These are phyloP conservation scores for Gnomoniopsis smithogilvyi DNA, from an alignment of 2,329 filamentous ascomycete genomes.

Conservation along the genomic window DNA sequence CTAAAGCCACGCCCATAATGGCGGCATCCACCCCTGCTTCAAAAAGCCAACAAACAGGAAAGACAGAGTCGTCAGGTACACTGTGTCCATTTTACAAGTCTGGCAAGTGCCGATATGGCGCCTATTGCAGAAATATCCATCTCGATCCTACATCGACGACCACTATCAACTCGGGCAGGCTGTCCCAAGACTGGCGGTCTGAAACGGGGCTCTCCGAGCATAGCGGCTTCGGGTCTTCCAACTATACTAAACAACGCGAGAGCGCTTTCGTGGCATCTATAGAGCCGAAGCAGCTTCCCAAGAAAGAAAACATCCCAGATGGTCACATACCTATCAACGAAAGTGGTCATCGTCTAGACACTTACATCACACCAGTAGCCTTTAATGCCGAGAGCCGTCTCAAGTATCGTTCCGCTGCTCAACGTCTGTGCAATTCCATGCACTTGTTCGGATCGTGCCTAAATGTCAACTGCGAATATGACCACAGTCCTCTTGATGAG, in stretches of 20 bases:
- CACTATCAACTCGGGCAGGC: background rate
- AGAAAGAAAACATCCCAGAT: constrained; percentile 24
- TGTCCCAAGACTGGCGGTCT: constrained; percentile 4
- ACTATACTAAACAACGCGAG: constrained; percentile 1
- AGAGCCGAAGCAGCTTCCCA: constrained; percentile 19
- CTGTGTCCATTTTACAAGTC: constrained; percentile 24
- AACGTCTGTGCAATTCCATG: constrained; percentile 20
- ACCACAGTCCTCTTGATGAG: constrained; percentile 25
- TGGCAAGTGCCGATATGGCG: constrained; percentile 29
- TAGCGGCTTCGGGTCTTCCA: constrained; percentile 5
- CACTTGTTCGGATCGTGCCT: constrained; percentile 22
- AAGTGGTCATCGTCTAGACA: constrained; percentile 26
- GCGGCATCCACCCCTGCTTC: background rate
- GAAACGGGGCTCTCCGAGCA: constrained; percentile 10
- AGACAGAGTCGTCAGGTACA: constrained; percentile 14
- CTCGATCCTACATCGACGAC: constrained; percentile 8
- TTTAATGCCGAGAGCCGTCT: constrained; percentile 20
- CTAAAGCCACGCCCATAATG: background rate
- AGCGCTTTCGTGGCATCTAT: constrained; percentile 3
- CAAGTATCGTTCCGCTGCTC: constrained; percentile 20
- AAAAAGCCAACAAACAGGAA: constrained; percentile 10
- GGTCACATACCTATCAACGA: constrained; percentile 27
- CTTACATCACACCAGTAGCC: constrained; percentile 23
- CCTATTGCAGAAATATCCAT: constrained; percentile 27
- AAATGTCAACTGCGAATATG: constrained; percentile 26